Percentiles rank a stretch among this genome's conserved stretches.
These are phyloP conservation scores for Arachnomyces sp. DNA, from an alignment of 2,329 filamentous ascomycete genomes.

Conservation along the genomic window DNA sequence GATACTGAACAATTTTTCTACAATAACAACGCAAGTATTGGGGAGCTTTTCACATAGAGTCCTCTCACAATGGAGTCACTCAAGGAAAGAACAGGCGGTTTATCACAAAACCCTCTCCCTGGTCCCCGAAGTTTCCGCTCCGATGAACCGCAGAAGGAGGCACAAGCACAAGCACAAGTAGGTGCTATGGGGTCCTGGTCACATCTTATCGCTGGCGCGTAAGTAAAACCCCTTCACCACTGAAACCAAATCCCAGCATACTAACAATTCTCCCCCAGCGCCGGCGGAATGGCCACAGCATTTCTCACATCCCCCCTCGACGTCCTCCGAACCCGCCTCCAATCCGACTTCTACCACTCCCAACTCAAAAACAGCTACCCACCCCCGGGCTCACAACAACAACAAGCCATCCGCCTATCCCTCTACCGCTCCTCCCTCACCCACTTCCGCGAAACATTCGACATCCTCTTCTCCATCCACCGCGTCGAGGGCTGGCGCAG, in stretches of 20 bases:
- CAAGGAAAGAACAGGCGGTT: no score
- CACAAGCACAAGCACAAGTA: no score
- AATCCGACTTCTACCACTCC: constrained; percentile 88
- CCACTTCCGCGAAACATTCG: constrained; percentile 76
- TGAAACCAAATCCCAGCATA: constrained; percentile 8
- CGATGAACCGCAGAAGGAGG: no score
- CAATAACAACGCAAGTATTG: no score
- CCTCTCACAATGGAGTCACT: no score
- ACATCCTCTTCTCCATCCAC: constrained; percentile 75
- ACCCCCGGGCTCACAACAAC: constrained; percentile 38
- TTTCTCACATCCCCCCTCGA: constrained; percentile 91
- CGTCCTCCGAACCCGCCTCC: constrained; percentile 84
- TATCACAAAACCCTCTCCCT: no score
- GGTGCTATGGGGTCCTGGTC: no score
- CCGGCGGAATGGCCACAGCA: constrained; percentile 84
- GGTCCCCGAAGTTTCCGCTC: no score
- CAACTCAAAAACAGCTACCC: constrained; percentile 60
- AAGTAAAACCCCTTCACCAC: constrained; percentile 27
- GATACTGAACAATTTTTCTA: no score
- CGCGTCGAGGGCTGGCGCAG: constrained; percentile 74
- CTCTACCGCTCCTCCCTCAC: constrained; percentile 58
- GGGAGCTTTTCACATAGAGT: no score
- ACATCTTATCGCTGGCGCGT: constrained; percentile 88
- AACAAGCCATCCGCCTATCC: no score
- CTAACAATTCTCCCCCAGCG: constrained; percentile 38